A percentile compares a stretch with the other conserved stretches of the same genome.
Evolutionary conservation across 1,284 basidiomycete genomes (phyloP).

Genomic region (Cerioporus squamosus): DNA sequence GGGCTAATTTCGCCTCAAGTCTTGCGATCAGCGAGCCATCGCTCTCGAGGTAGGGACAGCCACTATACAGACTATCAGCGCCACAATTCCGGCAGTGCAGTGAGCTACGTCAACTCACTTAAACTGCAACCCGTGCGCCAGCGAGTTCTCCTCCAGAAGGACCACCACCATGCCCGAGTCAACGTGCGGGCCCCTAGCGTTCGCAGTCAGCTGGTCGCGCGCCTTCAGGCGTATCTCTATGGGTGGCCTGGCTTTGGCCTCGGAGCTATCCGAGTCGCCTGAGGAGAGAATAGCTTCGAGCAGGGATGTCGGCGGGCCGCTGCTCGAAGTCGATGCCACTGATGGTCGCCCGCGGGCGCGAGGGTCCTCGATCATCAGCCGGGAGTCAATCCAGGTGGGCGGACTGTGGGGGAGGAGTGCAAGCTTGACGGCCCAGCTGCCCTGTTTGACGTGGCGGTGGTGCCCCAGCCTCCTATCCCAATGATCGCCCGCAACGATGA

Average conservation of each 20-base stretch:
- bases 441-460: conserved; percentile 31
- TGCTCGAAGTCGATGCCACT: conserved; percentile 14
- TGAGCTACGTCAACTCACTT: conserved; percentile 52
- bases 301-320: conserved; percentile 12
- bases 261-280: neutral
- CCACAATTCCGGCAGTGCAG: neutral
- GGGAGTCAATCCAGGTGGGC: conserved; percentile 62
- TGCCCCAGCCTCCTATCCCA: conserved; percentile 23
- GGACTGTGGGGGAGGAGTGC: conserved; percentile 61
- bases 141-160: conserved; percentile 48
- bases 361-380: conserved; percentile 54
- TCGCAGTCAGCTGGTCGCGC: conserved; percentile 29
- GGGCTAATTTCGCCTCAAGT: conserved; percentile 58
- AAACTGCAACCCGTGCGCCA: conserved; percentile 56
- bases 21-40: conserved; percentile 57
- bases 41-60: conserved; percentile 55
- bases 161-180: conserved; percentile 40
- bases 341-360: conserved; percentile 20
- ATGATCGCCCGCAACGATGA: neutral
- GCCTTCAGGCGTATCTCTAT: conserved; percentile 50
- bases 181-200: neutral
- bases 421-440: conserved; percentile 61
- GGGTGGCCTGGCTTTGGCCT: conserved; percentile 34
- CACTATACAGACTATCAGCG: conserved; percentile 38
- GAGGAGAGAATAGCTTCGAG: conserved; percentile 8